phyloP scores from a whole-genome alignment of 2,329 filamentous ascomycete genomes.

The Exophiala aquamarina region DNA sequence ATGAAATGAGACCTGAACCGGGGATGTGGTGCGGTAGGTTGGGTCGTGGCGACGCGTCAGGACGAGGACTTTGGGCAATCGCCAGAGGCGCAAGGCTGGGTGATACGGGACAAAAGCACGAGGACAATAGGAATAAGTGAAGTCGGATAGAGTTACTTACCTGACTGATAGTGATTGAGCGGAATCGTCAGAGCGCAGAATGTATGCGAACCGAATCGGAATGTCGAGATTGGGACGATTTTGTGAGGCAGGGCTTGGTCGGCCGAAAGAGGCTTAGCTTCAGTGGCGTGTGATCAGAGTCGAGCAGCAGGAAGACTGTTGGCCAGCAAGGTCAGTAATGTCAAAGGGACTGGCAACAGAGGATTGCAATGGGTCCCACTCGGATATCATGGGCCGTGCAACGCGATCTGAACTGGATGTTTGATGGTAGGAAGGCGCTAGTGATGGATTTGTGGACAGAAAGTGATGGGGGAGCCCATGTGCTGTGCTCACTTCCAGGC shows the following conservation, averaged over 20 bases:
- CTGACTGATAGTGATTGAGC: constrained; percentile 27
- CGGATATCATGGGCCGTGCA: constrained; percentile 24
- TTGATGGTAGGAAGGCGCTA: constrained; percentile 22
- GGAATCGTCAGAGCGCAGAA: constrained; percentile 29
- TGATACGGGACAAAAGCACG: constrained; percentile 2
- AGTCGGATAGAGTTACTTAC: constrained; percentile 27
- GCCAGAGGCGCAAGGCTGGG: constrained; percentile 4
- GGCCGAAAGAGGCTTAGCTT: constrained; percentile 27
- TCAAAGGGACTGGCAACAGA: constrained; percentile 17
- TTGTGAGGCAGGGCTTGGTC: constrained; percentile 17
- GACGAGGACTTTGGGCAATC: neutral
- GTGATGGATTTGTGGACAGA: constrained; percentile 24
- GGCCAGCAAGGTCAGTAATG: constrained; percentile 18
- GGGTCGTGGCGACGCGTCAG: constrained; percentile 3
- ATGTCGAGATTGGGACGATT: constrained; percentile 24
- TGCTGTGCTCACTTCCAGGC: constrained; percentile 19
- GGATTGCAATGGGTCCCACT: constrained; percentile 20
- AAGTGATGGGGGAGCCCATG: constrained; percentile 21
- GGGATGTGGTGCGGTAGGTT: constrained; percentile 14
- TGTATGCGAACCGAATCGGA: constrained; percentile 29
- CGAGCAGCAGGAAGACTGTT: constrained; percentile 16
- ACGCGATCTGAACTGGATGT: constrained; percentile 22
- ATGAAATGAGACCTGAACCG: constrained; percentile 10
- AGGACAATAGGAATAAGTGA: constrained; percentile 15
- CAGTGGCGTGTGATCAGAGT: constrained; percentile 10